Percentiles rank a stretch among this genome's conserved stretches.
Conservation (phyloP, 345 rosid species). For the Punica granatum region DNA sequence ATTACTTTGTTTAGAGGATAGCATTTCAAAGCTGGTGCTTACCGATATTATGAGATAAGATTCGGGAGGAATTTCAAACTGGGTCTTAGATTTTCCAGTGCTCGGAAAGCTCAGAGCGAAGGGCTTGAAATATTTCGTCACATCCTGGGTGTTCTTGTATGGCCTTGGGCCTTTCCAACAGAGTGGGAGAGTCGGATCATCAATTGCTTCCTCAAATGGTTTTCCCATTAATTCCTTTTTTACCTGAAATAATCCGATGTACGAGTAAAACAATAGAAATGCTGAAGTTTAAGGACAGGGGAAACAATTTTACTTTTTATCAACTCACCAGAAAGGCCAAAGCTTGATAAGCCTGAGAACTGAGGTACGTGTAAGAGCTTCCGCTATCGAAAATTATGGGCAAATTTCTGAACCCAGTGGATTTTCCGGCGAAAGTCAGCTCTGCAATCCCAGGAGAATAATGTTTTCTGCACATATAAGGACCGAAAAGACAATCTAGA, state of each 20-base stretch:
- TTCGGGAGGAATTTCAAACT: constrained; percentile 60
- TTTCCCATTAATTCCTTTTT: constrained; percentile 41
- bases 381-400: constrained; percentile 65
- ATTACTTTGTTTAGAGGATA: not conserved
- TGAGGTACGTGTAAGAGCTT: constrained; percentile 86
- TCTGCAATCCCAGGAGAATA: constrained; percentile 82
- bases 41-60: constrained; percentile 78
- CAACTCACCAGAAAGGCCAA: constrained; percentile 42
- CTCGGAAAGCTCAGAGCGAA: constrained; percentile 46
- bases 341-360: constrained; percentile 49
- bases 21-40: constrained; percentile 13
- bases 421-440: constrained; percentile 48
- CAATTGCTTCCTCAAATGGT: constrained; percentile 48
- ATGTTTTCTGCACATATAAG: constrained; percentile 42
- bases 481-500: not conserved
- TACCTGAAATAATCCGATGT: constrained; percentile 27
- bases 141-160: constrained; percentile 57
- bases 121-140: constrained; percentile 68
- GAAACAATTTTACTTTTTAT: not conserved
- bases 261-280: not conserved
- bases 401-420: constrained; percentile 54
- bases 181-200: constrained; percentile 65
- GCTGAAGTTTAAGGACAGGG: not conserved
- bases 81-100: constrained; percentile 41
- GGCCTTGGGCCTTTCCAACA: constrained; percentile 91